Evolutionary conservation across 805 yeast species (phyloP).

Genomic region (Teunomyces atbi): DNA sequence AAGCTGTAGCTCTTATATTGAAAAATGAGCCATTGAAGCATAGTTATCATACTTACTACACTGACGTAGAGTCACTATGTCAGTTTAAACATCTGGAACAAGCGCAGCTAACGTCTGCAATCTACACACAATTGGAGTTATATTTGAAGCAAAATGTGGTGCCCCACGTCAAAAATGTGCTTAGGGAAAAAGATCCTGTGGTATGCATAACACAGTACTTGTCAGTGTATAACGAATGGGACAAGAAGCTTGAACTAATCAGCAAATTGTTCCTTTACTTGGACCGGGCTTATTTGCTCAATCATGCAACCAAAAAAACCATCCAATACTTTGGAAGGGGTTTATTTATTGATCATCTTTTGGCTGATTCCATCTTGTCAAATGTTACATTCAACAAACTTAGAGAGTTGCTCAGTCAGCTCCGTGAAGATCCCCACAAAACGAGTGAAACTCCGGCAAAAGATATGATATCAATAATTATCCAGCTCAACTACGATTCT

Average conservation of each 20-base stretch:
- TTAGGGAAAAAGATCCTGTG: constrained; percentile 1
- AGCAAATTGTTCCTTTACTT: constrained; percentile 33
- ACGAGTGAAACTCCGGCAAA: constrained; percentile 4
- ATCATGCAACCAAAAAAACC: constrained; percentile 27
- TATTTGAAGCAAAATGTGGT: constrained; percentile 9
- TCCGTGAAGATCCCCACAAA: constrained; percentile 8
- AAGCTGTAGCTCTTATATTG: constrained; percentile 20
- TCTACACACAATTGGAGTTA: constrained; percentile 18
- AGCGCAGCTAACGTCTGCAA: constrained; percentile 21
- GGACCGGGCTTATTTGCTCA: constrained; percentile 34
- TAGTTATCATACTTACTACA: constrained; percentile 25
- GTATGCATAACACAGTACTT: constrained; percentile 1
- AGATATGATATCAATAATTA: constrained; percentile 17
- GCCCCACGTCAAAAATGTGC: constrained; percentile 3
- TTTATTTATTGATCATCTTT: constrained; percentile 16
- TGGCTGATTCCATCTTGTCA: constrained; percentile 7
- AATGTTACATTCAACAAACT: constrained; percentile 10
- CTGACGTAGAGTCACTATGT: constrained; percentile 32
- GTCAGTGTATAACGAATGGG: constrained; percentile 23
- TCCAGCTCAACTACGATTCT: constrained; percentile 19
- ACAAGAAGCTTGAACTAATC: constrained; percentile 19
- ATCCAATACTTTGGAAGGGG: constrained; percentile 25
- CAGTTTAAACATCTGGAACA: constrained; percentile 32
- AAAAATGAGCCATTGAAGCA: constrained; percentile 12
- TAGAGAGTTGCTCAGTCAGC: constrained; percentile 8